These are phyloP conservation scores for Russula sp. DNA, from an alignment of 768 basidiomycete species.

Conservation along the genomic window DNA sequence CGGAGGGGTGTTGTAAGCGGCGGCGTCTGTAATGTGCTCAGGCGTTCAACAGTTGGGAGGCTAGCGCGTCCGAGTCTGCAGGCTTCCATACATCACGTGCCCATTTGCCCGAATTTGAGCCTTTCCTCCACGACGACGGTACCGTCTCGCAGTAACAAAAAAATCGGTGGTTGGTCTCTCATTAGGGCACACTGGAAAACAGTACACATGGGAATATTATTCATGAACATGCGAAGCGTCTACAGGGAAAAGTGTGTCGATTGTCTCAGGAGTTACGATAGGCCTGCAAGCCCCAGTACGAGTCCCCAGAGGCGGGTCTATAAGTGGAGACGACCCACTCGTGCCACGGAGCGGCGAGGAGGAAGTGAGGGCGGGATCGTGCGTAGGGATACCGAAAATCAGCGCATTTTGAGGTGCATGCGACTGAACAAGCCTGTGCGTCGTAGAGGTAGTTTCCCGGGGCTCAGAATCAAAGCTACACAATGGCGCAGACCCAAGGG, in stretches of 20 bases:
- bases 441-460: neutral
- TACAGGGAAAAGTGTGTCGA: neutral
- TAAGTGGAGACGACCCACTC: neutral
- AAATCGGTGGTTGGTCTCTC: too few relatives aligned
- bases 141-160: neutral
- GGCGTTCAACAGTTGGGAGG: neutral
- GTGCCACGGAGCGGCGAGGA: neutral
- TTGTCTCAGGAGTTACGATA: neutral
- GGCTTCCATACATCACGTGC: neutral
- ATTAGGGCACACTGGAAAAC: too few relatives aligned
- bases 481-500: neutral
- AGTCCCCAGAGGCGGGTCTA: neutral
- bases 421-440: neutral
- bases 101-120: too few relatives aligned
- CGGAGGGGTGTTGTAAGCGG: neutral
- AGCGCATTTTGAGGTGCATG: neutral
- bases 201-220: neutral
- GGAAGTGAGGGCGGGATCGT: neutral
- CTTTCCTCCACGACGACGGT: too few relatives aligned
- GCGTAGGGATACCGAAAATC: neutral
- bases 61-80: conserved; percentile 7
- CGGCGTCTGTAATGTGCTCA: neutral
- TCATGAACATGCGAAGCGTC: neutral
- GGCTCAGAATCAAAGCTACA: neutral
- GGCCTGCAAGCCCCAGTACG: neutral